Evolutionary conservation across 2,329 filamentous ascomycete species (phyloP), one percentile per base, ranked within the genome.

Genomic region (Fusarium foetens): DNA sequence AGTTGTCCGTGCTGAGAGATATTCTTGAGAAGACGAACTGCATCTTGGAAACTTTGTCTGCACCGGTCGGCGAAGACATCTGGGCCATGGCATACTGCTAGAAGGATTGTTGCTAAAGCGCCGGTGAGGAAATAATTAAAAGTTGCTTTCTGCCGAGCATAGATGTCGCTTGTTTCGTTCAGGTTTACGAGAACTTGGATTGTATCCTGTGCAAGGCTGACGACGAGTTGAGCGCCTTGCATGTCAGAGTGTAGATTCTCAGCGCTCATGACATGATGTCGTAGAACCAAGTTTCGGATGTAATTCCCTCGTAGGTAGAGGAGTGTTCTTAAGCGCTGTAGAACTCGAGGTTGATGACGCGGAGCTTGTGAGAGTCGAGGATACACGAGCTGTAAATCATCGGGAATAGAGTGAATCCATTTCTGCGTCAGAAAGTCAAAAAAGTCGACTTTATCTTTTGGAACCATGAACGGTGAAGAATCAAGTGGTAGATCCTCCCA

Each of bases 401-500:
- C 41, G 1, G 63, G 63, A 1, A 66, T 66, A 8, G 63, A 66
- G 1, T 66, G 63, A 29, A 66, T 14, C 63, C 63, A 66, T 17
- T 66, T 66, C 14, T 66, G 63, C 5, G 48, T 49, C 7, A 66
- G 21, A n/a, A 64, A 66, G 21, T 66, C 63, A 13, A 66, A 45
- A 2, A 66, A 48, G 19, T 66, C 63, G 5, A 64, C 59, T 11
- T 66, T 66, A 6, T 66, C 63, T 4, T 66, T 66, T 5, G 63
- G 63, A 1, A 66, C 42, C 0, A 12, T 42, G 1, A 49, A 23
- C 0, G 59, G 42, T 3, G 63, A 66, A 8, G 63, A 49, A 19
- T 64, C 49, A 14, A 66, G 48, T 1, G 63, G 63, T 5, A 66
- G 11, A 5, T 66, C 63, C 8, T 66, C 59, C 63, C 63, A 66